phyloP scores from a whole-genome alignment of 2,329 filamentous ascomycete species.

The Colletotrichum sojae region DNA sequence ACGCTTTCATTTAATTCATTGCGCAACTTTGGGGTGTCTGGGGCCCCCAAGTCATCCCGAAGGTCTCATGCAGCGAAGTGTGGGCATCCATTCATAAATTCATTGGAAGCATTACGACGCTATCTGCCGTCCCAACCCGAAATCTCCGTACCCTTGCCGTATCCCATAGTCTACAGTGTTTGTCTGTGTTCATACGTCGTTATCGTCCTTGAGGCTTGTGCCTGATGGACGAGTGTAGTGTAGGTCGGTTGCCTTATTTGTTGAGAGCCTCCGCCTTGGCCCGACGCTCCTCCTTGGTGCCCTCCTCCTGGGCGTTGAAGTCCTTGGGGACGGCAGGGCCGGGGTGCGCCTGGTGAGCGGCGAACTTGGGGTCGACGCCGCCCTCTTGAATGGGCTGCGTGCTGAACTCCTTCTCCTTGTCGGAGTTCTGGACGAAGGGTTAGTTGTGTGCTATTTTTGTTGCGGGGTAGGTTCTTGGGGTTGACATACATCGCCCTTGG shows the following conservation, averaged over 20 bases:
- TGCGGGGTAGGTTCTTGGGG: background rate
- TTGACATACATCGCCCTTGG: constrained; percentile 37
- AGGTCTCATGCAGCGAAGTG: background rate
- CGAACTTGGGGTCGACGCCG: constrained; percentile 62
- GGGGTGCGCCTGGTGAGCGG: constrained; percentile 68
- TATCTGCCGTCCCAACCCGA: constrained; percentile 24
- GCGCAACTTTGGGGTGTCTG: background rate
- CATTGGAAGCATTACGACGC: constrained; percentile 22
- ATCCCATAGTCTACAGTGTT: constrained; percentile 24
- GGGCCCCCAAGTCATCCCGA: background rate
- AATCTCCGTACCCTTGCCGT: background rate
- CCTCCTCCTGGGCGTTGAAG: constrained; percentile 69
- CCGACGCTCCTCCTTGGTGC: constrained; percentile 77
- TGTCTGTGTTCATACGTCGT: constrained; percentile 32
- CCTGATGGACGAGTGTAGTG: background rate
- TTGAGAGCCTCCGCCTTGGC: constrained; percentile 77
- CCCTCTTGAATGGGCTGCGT: constrained; percentile 60
- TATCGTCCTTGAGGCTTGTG: constrained; percentile 7
- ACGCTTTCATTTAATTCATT: background rate
- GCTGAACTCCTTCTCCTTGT: constrained; percentile 60
- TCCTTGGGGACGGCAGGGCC: constrained; percentile 70
- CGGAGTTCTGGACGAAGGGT: constrained; percentile 25
- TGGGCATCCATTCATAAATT: constrained; percentile 24
- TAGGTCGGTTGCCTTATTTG: constrained; percentile 56
- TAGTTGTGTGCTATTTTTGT: background rate